A percentile compares a stretch with the other conserved stretches of the same genome.
Conservation (phyloP, 1,284 basidiomycete species). For the Ustilago tritici region DNA sequence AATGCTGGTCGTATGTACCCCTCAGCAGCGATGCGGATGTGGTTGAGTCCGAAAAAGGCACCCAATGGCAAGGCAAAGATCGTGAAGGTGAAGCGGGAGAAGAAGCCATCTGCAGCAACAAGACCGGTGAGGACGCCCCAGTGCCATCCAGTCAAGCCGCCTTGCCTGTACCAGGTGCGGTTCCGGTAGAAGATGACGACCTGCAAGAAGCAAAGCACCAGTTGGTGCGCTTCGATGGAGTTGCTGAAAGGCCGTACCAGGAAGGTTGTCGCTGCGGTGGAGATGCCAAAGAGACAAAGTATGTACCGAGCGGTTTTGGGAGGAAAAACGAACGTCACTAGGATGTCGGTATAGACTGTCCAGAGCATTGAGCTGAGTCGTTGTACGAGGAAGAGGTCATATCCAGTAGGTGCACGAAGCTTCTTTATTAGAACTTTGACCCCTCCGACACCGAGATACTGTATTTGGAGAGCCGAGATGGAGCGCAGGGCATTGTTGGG, state of each 20-base stretch:
- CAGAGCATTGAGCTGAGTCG: slow-evolving; percentile 12
- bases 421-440: not conserved
- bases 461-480: slow-evolving; percentile 9
- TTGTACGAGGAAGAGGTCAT: slow-evolving; percentile 22
- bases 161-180: slow-evolving; percentile 15
- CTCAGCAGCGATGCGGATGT: not conserved
- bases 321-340: slow-evolving; percentile 8
- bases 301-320: slow-evolving; percentile 16
- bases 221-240: slow-evolving; percentile 57
- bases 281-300: slow-evolving; percentile 52
- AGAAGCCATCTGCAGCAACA: slow-evolving; percentile 52
- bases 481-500: slow-evolving; percentile 34
- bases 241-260: slow-evolving; percentile 69
- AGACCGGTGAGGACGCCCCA: slow-evolving; percentile 20
- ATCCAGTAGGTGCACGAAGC: slow-evolving; percentile 6
- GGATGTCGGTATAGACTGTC: slow-evolving; percentile 25
- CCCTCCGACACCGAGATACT: slow-evolving; percentile 6
- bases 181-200: not conserved
- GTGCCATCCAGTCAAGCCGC: not conserved
- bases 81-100: slow-evolving; percentile 65
- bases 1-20: not conserved
- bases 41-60: not conserved
- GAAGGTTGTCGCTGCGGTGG: slow-evolving; percentile 63
- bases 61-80: slow-evolving; percentile 59
- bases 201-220: slow-evolving; percentile 40